Base-by-base conservation (phyloP, 495 filamentous ascomycete species). In the Tuber calosporum region DNA sequence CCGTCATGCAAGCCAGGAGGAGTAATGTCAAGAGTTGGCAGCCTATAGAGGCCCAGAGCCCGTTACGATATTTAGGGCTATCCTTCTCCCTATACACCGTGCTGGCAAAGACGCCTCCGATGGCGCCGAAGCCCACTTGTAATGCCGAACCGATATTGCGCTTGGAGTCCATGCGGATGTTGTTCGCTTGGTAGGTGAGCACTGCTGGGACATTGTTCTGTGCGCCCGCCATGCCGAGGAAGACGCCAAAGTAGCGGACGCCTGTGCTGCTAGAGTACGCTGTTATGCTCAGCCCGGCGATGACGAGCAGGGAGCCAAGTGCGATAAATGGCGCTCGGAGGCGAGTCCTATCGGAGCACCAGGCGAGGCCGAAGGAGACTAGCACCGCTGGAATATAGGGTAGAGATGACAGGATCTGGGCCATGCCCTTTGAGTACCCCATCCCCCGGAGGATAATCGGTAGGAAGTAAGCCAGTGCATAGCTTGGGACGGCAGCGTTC, bases 121-220 rank as follows among this genome's bases (percentile, higher is more conserved):
- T 82, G 8, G 85, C 87, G 15, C 88, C 88, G 53, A 86, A 83
- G 1, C 86, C 86, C 13, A 84, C 74, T 53, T 82, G 81, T 36
- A 84, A 66, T n/a, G 82, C 83, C 37, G 75, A 79, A 5, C 75
- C 81, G 34, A 84, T 79, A 26, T 72, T 62, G 43, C 88, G 84
- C 48, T 86, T 89, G 82, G 87, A 89, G 72, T 89, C 87, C 7
- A 87, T 88, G n/a, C 87, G 85, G 73, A 90, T 85, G 77, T 90
- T 90, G 77, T 89, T 90, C 37, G 86, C 86, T 73, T 90, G 88
- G 77, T 88, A 90, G 0, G 89, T 85, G 79, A 90, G 82, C 8
- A 82, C 82, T 4, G 83, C 80, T 1, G 85, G 88, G 41, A 89
- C 84, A 58, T 88, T 89, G 8, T 85, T 84, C 71, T 88, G 88